Conservation (phyloP, 805 yeast genomes). For the Clavispora fructus region DNA sequence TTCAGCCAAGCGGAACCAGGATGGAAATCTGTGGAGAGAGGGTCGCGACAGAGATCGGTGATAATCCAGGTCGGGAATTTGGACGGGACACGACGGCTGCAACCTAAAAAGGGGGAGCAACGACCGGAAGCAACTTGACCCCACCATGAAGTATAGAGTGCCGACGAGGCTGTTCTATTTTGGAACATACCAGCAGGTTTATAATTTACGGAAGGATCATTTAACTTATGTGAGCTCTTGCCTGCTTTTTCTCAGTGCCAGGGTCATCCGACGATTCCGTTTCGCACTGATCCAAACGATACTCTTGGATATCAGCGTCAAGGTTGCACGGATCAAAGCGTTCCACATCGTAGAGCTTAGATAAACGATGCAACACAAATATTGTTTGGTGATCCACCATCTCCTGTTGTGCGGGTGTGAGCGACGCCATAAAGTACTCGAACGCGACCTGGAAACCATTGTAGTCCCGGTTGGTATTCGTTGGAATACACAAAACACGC, state of each 20-base stretch:
- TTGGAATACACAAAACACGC: conserved; percentile 14
- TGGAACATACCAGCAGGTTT: no score
- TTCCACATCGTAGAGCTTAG: conserved; percentile 12
- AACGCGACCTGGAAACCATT: conserved; percentile 11
- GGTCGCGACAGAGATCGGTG: neutral
- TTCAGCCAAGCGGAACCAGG: neutral
- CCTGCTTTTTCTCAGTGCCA: neutral
- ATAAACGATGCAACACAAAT: conserved; percentile 14
- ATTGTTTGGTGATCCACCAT: conserved; percentile 12
- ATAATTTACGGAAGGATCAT: no score
- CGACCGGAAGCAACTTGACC: neutral
- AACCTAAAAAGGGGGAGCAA: neutral
- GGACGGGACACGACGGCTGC: neutral
- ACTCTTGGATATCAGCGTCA: conserved; percentile 16
- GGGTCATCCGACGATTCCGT: conserved; percentile 2
- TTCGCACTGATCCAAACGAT: neutral
- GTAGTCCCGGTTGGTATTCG: conserved; percentile 13
- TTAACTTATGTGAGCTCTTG: no score
- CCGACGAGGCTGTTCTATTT: neutral
- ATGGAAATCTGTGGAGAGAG: neutral
- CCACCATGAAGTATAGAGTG: neutral
- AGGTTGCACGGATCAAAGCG: conserved; percentile 13
- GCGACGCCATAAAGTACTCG: conserved; percentile 7
- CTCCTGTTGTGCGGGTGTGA: conserved; percentile 2
- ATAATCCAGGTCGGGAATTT: neutral